Percentiles rank a stretch among this genome's conserved stretches.
phyloP scores from a whole-genome alignment of 2,329 filamentous ascomycete species.

The Hypoxylon sp. region DNA sequence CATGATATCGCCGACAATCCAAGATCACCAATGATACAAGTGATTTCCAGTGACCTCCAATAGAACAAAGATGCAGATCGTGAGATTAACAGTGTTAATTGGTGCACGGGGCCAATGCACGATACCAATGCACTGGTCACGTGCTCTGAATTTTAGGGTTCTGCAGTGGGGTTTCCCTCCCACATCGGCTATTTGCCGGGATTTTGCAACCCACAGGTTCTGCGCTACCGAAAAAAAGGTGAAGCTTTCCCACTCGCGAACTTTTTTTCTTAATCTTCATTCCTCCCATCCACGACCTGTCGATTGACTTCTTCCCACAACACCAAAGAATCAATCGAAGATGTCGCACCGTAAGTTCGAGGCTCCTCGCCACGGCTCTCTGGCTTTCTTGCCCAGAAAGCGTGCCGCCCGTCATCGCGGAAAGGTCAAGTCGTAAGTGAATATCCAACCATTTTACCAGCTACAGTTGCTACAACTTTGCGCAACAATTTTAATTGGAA shows the following conservation, averaged over 20 bases:
- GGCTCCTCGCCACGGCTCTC: constrained; percentile 95
- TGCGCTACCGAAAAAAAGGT: constrained; percentile 43
- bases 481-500: constrained; percentile 41
- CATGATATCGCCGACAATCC: background rate
- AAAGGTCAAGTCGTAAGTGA: constrained; percentile 96
- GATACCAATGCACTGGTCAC: constrained; percentile 11
- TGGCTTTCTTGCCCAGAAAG: constrained; percentile 92
- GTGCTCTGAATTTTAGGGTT: constrained; percentile 46
- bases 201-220: constrained; percentile 43
- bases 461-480: background rate
- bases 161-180: constrained; percentile 4
- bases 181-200: constrained; percentile 51
- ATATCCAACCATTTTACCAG: constrained; percentile 17
- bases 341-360: constrained; percentile 74
- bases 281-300: constrained; percentile 49
- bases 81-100: background rate
- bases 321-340: constrained; percentile 55
- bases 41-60: no score
- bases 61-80: no score
- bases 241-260: constrained; percentile 46
- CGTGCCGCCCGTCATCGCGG: constrained; percentile 93
- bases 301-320: constrained; percentile 55
- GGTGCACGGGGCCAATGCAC: no score
- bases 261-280: constrained; percentile 48
- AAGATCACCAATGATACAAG: no score